Base-by-base conservation (phyloP, 495 filamentous ascomycete genomes). In the Lineolata rhizophorae region DNA sequence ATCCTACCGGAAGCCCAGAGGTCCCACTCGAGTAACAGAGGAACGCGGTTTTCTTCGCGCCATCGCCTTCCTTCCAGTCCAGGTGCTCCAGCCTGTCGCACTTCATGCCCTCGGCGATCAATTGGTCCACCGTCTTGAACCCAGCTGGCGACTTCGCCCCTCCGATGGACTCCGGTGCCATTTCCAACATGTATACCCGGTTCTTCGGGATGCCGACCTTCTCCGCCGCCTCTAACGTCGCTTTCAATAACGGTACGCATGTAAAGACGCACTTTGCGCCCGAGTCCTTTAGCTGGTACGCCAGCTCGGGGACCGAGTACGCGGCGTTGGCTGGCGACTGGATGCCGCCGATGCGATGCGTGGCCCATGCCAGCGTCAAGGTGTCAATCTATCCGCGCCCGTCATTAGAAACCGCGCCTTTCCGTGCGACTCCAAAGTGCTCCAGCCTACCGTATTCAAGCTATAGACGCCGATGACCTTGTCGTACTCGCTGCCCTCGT, bases 21-120 rank as follows among this genome's bases (percentile, higher is more conserved):
- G 82, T 93, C 13, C 82, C 82, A 50, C 75, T 82, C 0, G 79
- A 87, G 49, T 84, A 91, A 58, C 82, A 91, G 17, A 93, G 57
- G 48, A 79, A 93, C 0, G 82, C 82, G 9, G 68, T 68, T 31
- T 78, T 73, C 21, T 70, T 67, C 14, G 67, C 67, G 5, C 76
- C 80, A 38, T 90, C 73, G 1, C 82, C 81, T 33, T 69, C 62
- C 4, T 54, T 41, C 79, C 78, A 91, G 31, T 53, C 59, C 41
- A 84, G 47, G 4, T 58, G 56, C 36, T 80, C 76, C 5, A 84
- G 44, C 5, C 61, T 49, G 0, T 71, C 67, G 2, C 75, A 55
- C 6, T 61, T 57, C 14, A 53, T 55, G n/a, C 81, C 81, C 11
- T 68, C 56, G 2, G 64, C 47, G 15, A 81, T 62, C 17, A 93